Evolutionary conservation across 192 early-diverging fungal genomes (phyloP).

Genomic region (Pecoramyces ruminantium): DNA sequence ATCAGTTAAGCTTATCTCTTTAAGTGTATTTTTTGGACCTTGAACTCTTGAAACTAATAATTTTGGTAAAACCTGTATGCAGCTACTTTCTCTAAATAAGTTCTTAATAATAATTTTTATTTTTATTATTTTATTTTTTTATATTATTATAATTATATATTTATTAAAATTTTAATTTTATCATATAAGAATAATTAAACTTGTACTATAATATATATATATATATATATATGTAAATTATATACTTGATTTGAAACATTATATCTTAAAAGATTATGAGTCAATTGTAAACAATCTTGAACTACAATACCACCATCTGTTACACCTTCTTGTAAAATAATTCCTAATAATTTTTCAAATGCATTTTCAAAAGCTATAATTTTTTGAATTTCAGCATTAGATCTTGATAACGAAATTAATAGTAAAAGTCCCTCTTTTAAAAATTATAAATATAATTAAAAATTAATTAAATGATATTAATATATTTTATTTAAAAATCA

Average conservation of each 20-base stretch:
- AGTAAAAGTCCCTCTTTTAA: constrained; percentile 71
- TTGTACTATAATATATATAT: too few relatives aligned
- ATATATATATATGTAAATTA: background rate
- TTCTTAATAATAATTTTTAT: constrained; percentile 33
- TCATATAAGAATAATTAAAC: too few relatives aligned
- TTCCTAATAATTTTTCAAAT: constrained; percentile 78
- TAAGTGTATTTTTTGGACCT: constrained; percentile 13
- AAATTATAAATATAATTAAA: too few relatives aligned
- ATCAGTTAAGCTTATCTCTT: constrained; percentile 4
- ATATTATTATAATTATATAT: too few relatives aligned
- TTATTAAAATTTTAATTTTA: too few relatives aligned
- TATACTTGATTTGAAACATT: constrained; percentile 93
- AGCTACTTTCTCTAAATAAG: constrained; percentile 89
- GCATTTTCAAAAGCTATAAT: constrained; percentile 97
- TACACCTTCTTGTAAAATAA: constrained; percentile 80
- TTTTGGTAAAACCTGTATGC: constrained; percentile 73
- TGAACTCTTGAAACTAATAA: constrained; percentile 41
- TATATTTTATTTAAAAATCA: too few relatives aligned
- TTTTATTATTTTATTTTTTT: too few relatives aligned
- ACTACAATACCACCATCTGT: constrained; percentile 88
- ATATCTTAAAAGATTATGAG: constrained; percentile 80
- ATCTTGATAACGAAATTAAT: constrained; percentile 76
- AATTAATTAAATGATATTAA: too few relatives aligned
- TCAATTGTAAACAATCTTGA: constrained; percentile 86
- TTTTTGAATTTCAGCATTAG: constrained; percentile 93